A percentile compares a stretch with the other conserved stretches of the same genome.
Conservation (phyloP, 768 basidiomycete species). For the Lactarius sanguifluus region DNA sequence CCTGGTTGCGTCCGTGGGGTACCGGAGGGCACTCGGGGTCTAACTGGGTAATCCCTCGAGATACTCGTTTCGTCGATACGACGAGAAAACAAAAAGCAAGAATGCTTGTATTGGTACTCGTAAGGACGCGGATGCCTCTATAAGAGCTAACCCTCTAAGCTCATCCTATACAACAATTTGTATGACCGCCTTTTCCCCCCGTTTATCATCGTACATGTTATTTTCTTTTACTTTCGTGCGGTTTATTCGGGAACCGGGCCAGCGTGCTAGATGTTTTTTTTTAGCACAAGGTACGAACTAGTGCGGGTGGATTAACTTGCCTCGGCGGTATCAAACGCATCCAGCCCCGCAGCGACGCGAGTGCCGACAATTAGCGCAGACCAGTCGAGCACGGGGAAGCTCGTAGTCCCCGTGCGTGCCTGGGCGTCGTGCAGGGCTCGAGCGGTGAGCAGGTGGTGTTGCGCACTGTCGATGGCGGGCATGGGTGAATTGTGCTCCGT, state of each 20-base stretch:
- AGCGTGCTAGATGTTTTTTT: conserved; percentile 4
- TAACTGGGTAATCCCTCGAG: conserved; percentile 28
- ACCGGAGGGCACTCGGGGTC: conserved; percentile 57
- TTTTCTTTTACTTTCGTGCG: not conserved
- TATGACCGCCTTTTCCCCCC: not conserved
- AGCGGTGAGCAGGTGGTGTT: conserved; percentile 77
- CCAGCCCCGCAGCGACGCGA: conserved; percentile 70
- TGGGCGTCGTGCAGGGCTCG: conserved; percentile 62
- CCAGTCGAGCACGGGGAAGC: conserved; percentile 74
- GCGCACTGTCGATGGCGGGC: conserved; percentile 69
- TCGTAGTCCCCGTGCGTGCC: conserved; percentile 45
- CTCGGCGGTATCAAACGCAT: conserved; percentile 42
- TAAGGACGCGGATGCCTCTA: not conserved
- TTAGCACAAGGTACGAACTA: not conserved
- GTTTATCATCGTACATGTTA: not conserved
- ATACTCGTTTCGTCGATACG: not conserved
- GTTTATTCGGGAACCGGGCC: conserved; percentile 17
- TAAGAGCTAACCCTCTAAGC: not conserved
- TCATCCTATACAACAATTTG: not conserved
- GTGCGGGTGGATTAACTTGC: conserved; percentile 29
- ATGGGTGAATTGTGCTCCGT: conserved; percentile 65
- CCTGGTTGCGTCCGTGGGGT: conserved; percentile 71
- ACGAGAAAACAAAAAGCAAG: not conserved
- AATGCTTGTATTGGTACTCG: not conserved
- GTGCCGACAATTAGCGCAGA: conserved; percentile 76